Base-by-base conservation (phyloP, 495 filamentous ascomycete genomes). In the Gamarada debralockiae region DNA sequence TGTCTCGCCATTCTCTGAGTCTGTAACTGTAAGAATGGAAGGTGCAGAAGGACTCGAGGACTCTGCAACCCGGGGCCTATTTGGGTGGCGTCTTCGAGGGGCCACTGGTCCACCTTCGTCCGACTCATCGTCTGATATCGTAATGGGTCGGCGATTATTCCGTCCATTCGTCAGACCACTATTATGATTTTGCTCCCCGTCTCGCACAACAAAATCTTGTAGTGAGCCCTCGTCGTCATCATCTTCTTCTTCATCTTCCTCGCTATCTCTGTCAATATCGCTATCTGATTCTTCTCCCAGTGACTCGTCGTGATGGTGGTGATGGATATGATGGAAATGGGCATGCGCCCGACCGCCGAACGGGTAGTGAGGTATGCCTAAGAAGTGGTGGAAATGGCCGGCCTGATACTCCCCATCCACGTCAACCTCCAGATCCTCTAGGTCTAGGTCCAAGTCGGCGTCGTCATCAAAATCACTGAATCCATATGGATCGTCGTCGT, bases 71-170 rank as follows among this genome's bases (percentile, higher is more conserved):
- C 44, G 27, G 13, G 8, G 22, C 18, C 22, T 20, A 23, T 24
- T 48, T 45, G 2, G 49, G 56, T 4, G 27, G 4, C 27, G 4
- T 39, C 53, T 46, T 10, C 55, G 49, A 44, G 43, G 55, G 22
- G 48, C 50, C 15, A 65, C 39, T 13, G 52, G 55, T 9, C 59
- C 62, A 43, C 59, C 62, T 46, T 65, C 59, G 40, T 65, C 62
- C 1, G 58, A 59, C 3, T 59, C 56, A 40, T 59, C 56, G 39
- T 62, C 59, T 24, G 61, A 64, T 23, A 55, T 55, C 8, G 39
- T 41, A 12, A 58, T 52, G 13, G 42, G 20, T 17, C 2, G 42
- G 18, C 27, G 12, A 40, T 34, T 48, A 9, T 38, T 24, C 6
- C 22, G 29, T n/a, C 27, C 34, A 23, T 51, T 27, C 13, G 21